These are phyloP conservation scores for Leishmania tropica DNA, from an alignment of 208 protist species.

Conservation along the genomic window DNA sequence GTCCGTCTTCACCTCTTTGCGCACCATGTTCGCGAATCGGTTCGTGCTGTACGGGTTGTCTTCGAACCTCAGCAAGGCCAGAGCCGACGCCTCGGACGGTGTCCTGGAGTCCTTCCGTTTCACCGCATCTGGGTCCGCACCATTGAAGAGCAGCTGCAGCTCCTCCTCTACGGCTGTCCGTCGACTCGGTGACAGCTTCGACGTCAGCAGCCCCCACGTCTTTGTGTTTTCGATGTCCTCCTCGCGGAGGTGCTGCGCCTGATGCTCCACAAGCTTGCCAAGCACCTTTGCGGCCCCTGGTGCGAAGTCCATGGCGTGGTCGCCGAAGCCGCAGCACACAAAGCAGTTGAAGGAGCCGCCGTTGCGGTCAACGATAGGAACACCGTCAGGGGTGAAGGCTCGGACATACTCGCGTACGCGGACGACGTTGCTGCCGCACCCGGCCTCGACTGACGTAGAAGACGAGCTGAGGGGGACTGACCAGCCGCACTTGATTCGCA, in stretches of 20 bases:
- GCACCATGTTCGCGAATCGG: slow-evolving; percentile 57
- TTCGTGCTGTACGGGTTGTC: slow-evolving; percentile 69
- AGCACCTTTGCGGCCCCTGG: slow-evolving; percentile 76
- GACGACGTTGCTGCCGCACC: slow-evolving; percentile 1
- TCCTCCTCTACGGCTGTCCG: slow-evolving; percentile 42
- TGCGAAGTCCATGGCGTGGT: slow-evolving; percentile 80
- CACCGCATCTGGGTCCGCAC: slow-evolving; percentile 13
- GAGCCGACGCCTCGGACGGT: background rate
- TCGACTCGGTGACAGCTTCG: slow-evolving; percentile 43
- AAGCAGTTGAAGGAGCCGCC: slow-evolving; percentile 84
- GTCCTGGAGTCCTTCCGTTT: background rate
- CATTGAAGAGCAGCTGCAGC: slow-evolving; percentile 69
- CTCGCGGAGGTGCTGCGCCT: slow-evolving; percentile 54
- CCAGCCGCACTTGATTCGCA: slow-evolving; percentile 50
- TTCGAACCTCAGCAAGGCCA: slow-evolving; percentile 25
- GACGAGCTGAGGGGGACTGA: slow-evolving; percentile 33
- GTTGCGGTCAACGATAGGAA: slow-evolving; percentile 72
- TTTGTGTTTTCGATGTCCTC: slow-evolving; percentile 44
- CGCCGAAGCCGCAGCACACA: slow-evolving; percentile 86
- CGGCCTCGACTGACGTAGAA: background rate
- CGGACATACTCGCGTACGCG: slow-evolving; percentile 53
- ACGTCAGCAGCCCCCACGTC: slow-evolving; percentile 21
- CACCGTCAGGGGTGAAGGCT: slow-evolving; percentile 82
- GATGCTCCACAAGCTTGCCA: slow-evolving; percentile 70
- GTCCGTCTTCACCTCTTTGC: slow-evolving; percentile 37